These are phyloP conservation scores for Claviceps sp. DNA, from an alignment of 2,329 filamentous ascomycete genomes.

Conservation along the genomic window DNA sequence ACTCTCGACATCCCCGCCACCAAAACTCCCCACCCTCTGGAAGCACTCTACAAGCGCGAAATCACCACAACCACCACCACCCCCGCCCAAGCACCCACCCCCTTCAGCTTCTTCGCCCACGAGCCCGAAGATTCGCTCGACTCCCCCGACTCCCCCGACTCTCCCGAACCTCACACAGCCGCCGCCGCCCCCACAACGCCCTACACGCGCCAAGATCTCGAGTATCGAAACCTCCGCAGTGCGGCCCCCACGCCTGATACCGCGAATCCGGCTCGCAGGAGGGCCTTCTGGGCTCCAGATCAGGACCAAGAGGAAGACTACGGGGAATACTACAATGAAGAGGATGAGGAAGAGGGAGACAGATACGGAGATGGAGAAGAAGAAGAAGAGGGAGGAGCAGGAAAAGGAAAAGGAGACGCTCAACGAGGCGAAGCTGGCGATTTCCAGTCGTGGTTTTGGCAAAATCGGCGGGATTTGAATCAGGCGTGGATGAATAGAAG, in stretches of 20 bases:
- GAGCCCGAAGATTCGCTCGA: constrained; percentile 31
- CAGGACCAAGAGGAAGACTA: constrained; percentile 18
- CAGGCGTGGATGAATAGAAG: constrained; percentile 51
- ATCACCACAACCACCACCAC: constrained; percentile 10
- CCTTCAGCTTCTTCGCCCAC: constrained; percentile 67
- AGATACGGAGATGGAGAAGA: not conserved
- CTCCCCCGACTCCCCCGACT: constrained; percentile 27
- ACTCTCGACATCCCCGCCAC: constrained; percentile 43
- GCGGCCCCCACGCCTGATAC: constrained; percentile 93
- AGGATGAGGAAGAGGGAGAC: constrained; percentile 14
- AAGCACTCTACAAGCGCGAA: constrained; percentile 78
- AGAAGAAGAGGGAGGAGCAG: too few relatives aligned
- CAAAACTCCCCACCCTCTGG: constrained; percentile 59
- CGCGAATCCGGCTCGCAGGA: constrained; percentile 55
- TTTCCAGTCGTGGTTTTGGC: constrained; percentile 57
- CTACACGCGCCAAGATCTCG: constrained; percentile 66
- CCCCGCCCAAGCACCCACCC: constrained; percentile 27
- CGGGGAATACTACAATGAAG: constrained; percentile 12
- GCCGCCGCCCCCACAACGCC: constrained; percentile 49
- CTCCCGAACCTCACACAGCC: constrained; percentile 21
- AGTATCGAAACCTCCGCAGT: constrained; percentile 63
- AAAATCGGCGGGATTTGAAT: constrained; percentile 51
- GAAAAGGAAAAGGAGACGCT: constrained; percentile 3
- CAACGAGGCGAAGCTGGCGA: constrained; percentile 26
- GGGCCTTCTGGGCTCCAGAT: constrained; percentile 41